Conservation (phyloP, 2,329 filamentous ascomycete genomes). For the Acrocalymma vagum region DNA sequence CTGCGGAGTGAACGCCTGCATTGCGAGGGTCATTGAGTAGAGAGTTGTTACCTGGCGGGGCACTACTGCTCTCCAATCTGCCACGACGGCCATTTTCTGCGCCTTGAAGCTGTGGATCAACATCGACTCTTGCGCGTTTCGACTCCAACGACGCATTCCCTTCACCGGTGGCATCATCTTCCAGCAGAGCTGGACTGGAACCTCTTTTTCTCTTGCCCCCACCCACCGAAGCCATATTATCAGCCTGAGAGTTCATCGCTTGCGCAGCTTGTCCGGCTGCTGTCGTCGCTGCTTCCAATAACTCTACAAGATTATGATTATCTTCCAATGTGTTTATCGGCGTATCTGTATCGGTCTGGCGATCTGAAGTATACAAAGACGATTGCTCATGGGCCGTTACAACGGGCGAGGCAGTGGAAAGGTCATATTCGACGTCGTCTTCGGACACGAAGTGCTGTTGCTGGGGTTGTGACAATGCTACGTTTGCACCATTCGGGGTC, state of each 20-base stretch:
- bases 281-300: slow-evolving; percentile 47
- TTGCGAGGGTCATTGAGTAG: slow-evolving; percentile 53
- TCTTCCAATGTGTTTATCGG: slow-evolving; percentile 29
- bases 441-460: slow-evolving; percentile 23
- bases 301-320: slow-evolving; percentile 42
- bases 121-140: slow-evolving; percentile 32
- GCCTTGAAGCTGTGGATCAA: slow-evolving; percentile 19
- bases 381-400: slow-evolving; percentile 21
- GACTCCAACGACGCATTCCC: slow-evolving; percentile 7
- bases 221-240: slow-evolving; percentile 3
- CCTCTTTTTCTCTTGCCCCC: slow-evolving; percentile 38
- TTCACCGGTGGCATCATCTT: slow-evolving; percentile 15
- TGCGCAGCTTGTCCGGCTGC: slow-evolving; percentile 37
- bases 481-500: slow-evolving; percentile 31
- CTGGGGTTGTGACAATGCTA: slow-evolving; percentile 16
- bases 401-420: slow-evolving; percentile 17
- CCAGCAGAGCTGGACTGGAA: slow-evolving; percentile 12
- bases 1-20: slow-evolving; percentile 60
- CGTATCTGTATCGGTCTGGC: slow-evolving; percentile 20
- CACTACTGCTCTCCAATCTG: slow-evolving; percentile 12
- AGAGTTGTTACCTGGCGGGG: slow-evolving; percentile 24
- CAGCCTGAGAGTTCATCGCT: slow-evolving; percentile 21
- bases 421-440: slow-evolving; percentile 30
- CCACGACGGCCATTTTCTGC: slow-evolving; percentile 12
- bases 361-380: slow-evolving; percentile 23